Evolutionary conservation across 371 early-diverging fungal species (phyloP).

Genomic region (Neoconidiobolus thromboides): DNA sequence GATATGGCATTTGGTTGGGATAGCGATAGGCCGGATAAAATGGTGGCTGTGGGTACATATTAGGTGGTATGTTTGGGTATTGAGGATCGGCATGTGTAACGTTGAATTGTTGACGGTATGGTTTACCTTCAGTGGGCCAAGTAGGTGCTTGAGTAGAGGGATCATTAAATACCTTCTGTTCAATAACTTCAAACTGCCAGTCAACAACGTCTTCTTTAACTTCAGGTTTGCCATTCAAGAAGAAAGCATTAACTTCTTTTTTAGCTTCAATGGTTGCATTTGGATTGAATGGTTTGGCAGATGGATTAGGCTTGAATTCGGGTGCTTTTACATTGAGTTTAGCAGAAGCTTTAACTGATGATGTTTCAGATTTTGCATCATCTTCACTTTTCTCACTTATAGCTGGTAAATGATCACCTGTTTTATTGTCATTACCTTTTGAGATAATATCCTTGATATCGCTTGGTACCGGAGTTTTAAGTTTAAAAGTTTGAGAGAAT

Average conservation of each 20-base stretch:
- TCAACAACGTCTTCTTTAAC: not conserved
- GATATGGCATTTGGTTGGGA: slow-evolving; percentile 5
- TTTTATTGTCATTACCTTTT: slow-evolving; percentile 13
- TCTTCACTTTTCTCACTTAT: not conserved
- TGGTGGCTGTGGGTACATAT: not conserved
- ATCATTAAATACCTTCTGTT: not conserved
- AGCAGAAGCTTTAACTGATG: slow-evolving; percentile 9
- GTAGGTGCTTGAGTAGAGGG: slow-evolving; percentile 7
- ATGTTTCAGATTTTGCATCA: slow-evolving; percentile 2
- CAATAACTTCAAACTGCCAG: not conserved
- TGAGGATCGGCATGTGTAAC: not conserved
- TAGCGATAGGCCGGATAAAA: slow-evolving; percentile 4
- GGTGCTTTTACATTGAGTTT: slow-evolving; percentile 67
- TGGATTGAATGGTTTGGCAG: slow-evolving; percentile 57
- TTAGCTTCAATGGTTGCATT: slow-evolving; percentile 12
- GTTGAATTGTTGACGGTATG: slow-evolving; percentile 10
- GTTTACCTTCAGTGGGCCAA: slow-evolving; percentile 10
- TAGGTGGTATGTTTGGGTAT: not conserved
- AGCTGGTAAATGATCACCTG: not conserved
- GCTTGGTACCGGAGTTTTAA: slow-evolving; percentile 53
- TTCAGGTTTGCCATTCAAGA: not conserved
- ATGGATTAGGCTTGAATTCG: slow-evolving; percentile 73
- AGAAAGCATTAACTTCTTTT: slow-evolving; percentile 1
- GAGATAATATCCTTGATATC: slow-evolving; percentile 51
- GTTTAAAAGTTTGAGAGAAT: slow-evolving; percentile 54